Evolutionary conservation across 306 rosid genomes (phyloP).

Genomic region (Alnus glutinosa): DNA sequence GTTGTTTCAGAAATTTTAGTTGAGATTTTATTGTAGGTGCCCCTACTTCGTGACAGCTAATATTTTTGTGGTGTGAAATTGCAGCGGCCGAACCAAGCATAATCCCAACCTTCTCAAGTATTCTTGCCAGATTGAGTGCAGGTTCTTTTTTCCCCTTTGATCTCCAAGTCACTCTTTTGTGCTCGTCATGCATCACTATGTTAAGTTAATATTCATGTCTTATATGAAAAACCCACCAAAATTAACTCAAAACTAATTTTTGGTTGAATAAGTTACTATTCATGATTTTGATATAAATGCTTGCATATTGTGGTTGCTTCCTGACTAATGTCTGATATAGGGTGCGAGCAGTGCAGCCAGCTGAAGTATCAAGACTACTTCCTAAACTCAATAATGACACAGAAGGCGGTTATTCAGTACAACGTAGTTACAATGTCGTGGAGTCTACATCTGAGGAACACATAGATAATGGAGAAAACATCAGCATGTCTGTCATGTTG

Average conservation of each 20-base stretch:
- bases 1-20: background rate
- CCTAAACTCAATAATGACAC: conserved; percentile 24
- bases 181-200: background rate
- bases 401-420: conserved; percentile 22
- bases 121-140: conserved; percentile 82
- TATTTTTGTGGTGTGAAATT: conserved; percentile 32
- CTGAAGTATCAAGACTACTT: conserved; percentile 43
- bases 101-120: conserved; percentile 77
- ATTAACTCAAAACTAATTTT: background rate
- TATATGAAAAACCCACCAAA: background rate
- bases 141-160: conserved; percentile 35
- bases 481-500: conserved; percentile 54
- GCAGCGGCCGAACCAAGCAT: conserved; percentile 70
- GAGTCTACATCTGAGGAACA: conserved; percentile 20
- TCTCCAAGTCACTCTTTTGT: background rate
- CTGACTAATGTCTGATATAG: conserved; percentile 33
- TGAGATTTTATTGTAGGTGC: background rate
- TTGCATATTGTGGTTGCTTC: background rate
- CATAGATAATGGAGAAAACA: conserved; percentile 32
- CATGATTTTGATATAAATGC: background rate
- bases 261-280: background rate
- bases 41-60: conserved; percentile 6
- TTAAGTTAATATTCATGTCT: background rate
- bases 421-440: background rate
- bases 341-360: conserved; percentile 71